Base-by-base conservation (phyloP, 352 stramenopile genomes). In the Globisporangium uncinulatum region DNA sequence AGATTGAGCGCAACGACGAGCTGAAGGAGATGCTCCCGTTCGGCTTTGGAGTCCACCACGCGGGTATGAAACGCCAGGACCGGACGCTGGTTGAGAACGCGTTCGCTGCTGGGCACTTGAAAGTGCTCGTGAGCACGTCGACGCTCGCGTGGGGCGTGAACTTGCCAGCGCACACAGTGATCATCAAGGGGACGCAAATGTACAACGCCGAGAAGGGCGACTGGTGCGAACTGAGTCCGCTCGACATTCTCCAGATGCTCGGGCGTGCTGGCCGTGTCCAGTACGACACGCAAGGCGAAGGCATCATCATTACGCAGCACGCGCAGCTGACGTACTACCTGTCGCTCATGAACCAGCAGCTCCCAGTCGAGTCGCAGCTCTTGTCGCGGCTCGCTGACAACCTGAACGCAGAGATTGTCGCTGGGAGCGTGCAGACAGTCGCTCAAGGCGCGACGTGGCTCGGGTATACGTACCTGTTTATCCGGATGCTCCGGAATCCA, bases 171-270 rank as follows among this genome's bases (percentile, higher is more conserved):
- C 97, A 99, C 74, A 99, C 97, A 6, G 98, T 99, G 15, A 99
- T 99, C 62, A 99, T 99, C 69, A 99, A 99, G 76, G 98, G 98
- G n/a, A 99, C 98, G 31, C 97, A 99, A 68, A 98, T 99, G 64
- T 99, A 99, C 79, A 98, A 98, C 61, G 97, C 97, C 4, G 95
- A 98, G 51, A 96, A 98, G 61, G 96, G 97, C 17, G 79, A 95
- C 20, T 99, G 97, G 97, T 97, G 95, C 21, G 97, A 99, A 67
- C 67, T 99, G 13, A 98, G 89, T 63, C 96, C 97, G 8, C 76
- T 99, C 36, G 98, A 99, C 70, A 97, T 99, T 45, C 66, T 99
- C 53, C 97, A 99, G 69, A 99, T 99, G 97, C 84, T 99, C 61
- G 98, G 97, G 60, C 88, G 98, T 67, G 97, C 98, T 29, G 97